Evolutionary conservation across 331 rosid species (phyloP), one percentile per base, ranked within the genome.

Genomic region (Cydonia oblonga): DNA sequence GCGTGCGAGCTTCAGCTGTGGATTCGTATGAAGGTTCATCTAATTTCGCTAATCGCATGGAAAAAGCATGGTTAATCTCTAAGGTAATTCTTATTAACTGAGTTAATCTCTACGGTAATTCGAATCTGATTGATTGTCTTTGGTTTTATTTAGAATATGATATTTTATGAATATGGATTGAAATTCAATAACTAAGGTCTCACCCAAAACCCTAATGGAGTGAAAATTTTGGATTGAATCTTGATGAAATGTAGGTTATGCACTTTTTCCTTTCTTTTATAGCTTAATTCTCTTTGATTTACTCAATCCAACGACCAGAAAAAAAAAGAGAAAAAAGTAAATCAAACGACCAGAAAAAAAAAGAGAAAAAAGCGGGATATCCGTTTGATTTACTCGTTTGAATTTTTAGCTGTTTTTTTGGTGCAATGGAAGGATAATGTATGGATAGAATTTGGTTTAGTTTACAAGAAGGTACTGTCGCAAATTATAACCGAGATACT

Each of bases 21-120:
- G 93, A 89, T 30, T 93, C 98, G 20, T 70, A 72, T 28, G 87
- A 74, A 72, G 72, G 82, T 75, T 89, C 98, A 32, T 82, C 81
- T 67, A 86, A 84, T 85, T 95, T 95, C 84, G 68, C 58, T n/a
- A 88, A 73, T 83, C 97, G 98, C 25, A 85, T 86, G 78, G 98
- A 95, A 72, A 87, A 76, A 74, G 84, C 96, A 52, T 95, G 98
- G 97, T 81, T 88, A 75, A 95, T 95, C 85, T 85, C 98, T 51
- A 86, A 95, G 98, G 98, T 75, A 33, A 7, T 9, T 38, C 8
- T 4, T 70, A 23, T 28, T 9, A 16, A 6, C 13, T 20, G 13
- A 51, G 22, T 23, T 22, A 22, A 9, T 9, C 40, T 68, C 38
- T 23, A 19, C 12, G 98, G 97, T 75, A 32, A 7, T 13, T 38